Percentiles rank a stretch among this genome's conserved stretches.
Evolutionary conservation across 768 basidiomycete species (phyloP).

Genomic region (Lactarius hatsudake): DNA sequence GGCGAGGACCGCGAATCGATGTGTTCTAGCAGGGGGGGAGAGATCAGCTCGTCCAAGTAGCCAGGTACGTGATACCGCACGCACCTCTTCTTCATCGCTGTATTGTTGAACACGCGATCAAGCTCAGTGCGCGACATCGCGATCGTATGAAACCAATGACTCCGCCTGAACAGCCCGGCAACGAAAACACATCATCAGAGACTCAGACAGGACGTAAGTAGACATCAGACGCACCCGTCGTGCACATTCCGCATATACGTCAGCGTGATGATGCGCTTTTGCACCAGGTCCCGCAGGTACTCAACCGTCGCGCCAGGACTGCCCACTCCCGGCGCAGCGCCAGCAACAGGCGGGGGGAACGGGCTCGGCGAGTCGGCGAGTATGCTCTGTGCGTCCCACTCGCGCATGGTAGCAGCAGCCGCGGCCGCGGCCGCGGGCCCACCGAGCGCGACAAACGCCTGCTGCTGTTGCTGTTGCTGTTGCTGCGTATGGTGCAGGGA

Average conservation of each 20-base stretch:
- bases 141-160: conserved; percentile 88
- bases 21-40: conserved; percentile 50
- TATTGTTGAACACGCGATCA: conserved; percentile 69
- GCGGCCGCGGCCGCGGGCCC: conserved; percentile 9
- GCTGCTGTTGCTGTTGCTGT: not conserved
- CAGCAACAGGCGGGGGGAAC: not conserved
- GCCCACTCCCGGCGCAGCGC: conserved; percentile 13
- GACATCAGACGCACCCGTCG: conserved; percentile 62
- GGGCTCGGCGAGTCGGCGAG: conserved; percentile 40
- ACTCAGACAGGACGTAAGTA: not conserved
- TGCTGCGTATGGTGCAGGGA: conserved; percentile 5
- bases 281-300: conserved; percentile 72
- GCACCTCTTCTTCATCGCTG: conserved; percentile 76
- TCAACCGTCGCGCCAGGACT: conserved; percentile 66
- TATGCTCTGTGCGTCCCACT: conserved; percentile 72
- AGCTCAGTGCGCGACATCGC: conserved; percentile 72
- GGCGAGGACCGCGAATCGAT: conserved; percentile 79
- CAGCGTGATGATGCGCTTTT: conserved; percentile 81
- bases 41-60: not conserved
- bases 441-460: not conserved
- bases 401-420: conserved; percentile 42
- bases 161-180: conserved; percentile 47
- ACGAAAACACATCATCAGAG: not conserved
- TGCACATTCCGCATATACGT: conserved; percentile 84
- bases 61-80: conserved; percentile 31